phyloP scores from a whole-genome alignment of 257 asterid genomes.

The Fraxinus cuspidata region DNA sequence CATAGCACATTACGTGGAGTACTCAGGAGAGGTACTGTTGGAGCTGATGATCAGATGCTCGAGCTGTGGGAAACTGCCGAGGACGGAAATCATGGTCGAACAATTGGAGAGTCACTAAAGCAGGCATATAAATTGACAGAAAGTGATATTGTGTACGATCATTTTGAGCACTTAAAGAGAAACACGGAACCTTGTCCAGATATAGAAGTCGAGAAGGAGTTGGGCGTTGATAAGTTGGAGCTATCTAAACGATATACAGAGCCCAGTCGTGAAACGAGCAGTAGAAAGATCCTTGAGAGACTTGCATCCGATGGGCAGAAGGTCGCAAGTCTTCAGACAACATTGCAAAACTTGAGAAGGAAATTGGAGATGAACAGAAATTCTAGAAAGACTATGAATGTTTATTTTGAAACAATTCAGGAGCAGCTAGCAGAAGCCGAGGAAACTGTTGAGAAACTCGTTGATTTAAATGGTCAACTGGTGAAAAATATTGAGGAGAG shows the following conservation, averaged over 20 bases:
- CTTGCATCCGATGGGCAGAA: constrained; percentile 68
- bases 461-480: constrained; percentile 65
- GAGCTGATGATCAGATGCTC: constrained; percentile 74
- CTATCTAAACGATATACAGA: constrained; percentile 34
- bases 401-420: constrained; percentile 54
- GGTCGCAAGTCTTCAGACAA: constrained; percentile 53
- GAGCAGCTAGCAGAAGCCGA: constrained; percentile 79
- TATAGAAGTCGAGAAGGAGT: constrained; percentile 70
- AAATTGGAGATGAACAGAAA: constrained; percentile 53
- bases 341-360: constrained; percentile 49
- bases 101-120: constrained; percentile 47
- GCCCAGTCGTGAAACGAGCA: constrained; percentile 43
- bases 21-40: constrained; percentile 37
- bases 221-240: constrained; percentile 66
- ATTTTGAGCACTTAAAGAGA: constrained; percentile 35
- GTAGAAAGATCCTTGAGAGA: constrained; percentile 54
- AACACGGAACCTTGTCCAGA: constrained; percentile 54
- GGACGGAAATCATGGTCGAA: constrained; percentile 36
- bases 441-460: constrained; percentile 54
- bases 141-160: constrained; percentile 49
- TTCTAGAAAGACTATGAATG: constrained; percentile 44
- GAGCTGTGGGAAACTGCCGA: constrained; percentile 84
- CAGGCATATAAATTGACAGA: constrained; percentile 40
- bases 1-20: constrained; percentile 38
- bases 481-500: constrained; percentile 61